Evolutionary conservation across 2,329 filamentous ascomycete genomes (phyloP), one percentile per base, ranked within the genome.

Genomic region (Talaromyces atroroseus): DNA sequence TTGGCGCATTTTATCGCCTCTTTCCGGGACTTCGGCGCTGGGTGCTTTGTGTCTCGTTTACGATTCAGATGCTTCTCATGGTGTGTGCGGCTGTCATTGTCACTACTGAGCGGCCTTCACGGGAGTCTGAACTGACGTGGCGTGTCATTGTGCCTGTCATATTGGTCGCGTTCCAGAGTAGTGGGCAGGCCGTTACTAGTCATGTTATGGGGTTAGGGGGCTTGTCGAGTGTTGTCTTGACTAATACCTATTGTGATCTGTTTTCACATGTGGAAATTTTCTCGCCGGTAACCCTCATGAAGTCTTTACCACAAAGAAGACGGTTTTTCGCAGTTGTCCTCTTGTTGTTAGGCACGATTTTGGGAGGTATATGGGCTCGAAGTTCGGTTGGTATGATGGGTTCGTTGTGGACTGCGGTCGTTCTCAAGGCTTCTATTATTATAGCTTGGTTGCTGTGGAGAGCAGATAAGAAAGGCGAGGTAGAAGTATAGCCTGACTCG

Each of bases 221-320:
- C 2, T 74, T 92, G 20, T 91, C 88, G 0, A 90, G 53, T 56
- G 88, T 91, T 16, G 89, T 92, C 2, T 72, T 94, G 58, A 92
- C 89, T 1, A 90, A 87, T 67, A 85, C 89, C 60, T 92, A 92
- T 74, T 91, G 88, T 66, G 89, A 92, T 68, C 66, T 92, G 20
- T 90, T 90, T 63, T 87, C 85, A 1, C 87, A 90, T 64, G 73
- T 77, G 10, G 74, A 76, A 8, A 59, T 84, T n/a, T 68, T 82
- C 4, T 59, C 74, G 1, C 58, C 69, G 12, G 5, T 2, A 2
- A 47, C 53, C 0, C 16, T 49, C 3, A n/a, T 20, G 1, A 64
- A 68, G 1, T 80, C 83, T 56, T 68, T 76, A 0, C 81, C 84
- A 65, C 71, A 82, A 49, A 82, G 83, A 65, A 72, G 80, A 50